Base-by-base conservation (phyloP, 2,329 filamentous ascomycete genomes). In the Tolypocladium ophioglossoides region DNA sequence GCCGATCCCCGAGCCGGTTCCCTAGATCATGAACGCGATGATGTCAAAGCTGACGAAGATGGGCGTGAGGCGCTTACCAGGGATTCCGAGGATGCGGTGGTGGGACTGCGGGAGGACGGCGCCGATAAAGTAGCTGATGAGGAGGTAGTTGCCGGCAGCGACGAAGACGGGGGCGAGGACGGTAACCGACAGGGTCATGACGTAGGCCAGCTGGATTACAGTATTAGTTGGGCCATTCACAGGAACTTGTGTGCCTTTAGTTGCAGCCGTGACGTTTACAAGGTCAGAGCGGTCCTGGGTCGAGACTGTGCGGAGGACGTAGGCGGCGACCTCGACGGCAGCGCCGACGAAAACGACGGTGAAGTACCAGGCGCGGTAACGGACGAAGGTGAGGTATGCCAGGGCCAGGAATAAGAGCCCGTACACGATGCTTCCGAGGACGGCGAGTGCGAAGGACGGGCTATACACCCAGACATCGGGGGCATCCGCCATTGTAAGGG, bases 71-170 rank as follows among this genome's bases (percentile, higher is more conserved):
- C 68, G 67, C 18, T 59, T 63, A 2, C 68, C 70, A 2, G 63
- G 64, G 24, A 75, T 66, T 6, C 63, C 66, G 46, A 73, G 68
- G 32, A 73, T 66, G 7, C 58, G 64, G 27, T 72, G 71, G 2
- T 62, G 61, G 0, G 61, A 56, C 0, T 58, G 54, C 1, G 69
- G 68, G 1, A 75, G 66, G 11, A 70, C 69, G 12, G 64, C 61
- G 12, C 68, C 62, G 53, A 77, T 72, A 7, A 79, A 63, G 14
- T 73, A 70, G n/a, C 72, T 74, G 52, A 79, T 72, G 48, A 79
- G 70, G 52, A 79, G 69, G 61, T 79, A 79, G 54, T 78, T 74
- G 2, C 73, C 75, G 0, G 76, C 77, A 18, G 74, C 74, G 50
- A 78, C 63, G 52, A 78, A 70, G 44, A 78, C 67, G 0, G 77